Conservation (phyloP, 495 filamentous ascomycete genomes). For the Cercophora samala region DNA sequence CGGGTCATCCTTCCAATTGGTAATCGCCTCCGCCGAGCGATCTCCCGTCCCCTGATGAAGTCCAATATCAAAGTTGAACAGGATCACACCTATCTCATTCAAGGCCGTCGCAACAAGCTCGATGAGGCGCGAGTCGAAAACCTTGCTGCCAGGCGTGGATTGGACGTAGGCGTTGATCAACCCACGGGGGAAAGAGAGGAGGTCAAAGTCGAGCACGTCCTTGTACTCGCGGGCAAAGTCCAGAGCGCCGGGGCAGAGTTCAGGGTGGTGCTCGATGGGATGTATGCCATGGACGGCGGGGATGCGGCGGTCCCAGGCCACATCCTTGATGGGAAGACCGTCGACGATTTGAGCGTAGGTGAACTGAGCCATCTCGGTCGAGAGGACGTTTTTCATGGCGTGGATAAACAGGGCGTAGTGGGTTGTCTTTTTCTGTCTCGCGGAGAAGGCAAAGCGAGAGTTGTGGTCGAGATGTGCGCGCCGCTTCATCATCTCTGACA, state of each 20-base stretch:
- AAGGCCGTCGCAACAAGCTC: constrained; percentile 30
- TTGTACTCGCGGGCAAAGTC: constrained; percentile 21
- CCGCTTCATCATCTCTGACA: neutral
- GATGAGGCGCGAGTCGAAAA: constrained; percentile 27
- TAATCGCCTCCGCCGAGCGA: constrained; percentile 14
- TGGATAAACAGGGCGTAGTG: constrained; percentile 18
- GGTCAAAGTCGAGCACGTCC: constrained; percentile 12
- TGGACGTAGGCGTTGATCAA: constrained; percentile 24
- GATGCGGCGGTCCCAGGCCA: constrained; percentile 16
- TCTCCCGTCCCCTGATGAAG: constrained; percentile 7
- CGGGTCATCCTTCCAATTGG: constrained; percentile 9
- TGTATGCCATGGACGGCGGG: constrained; percentile 7
- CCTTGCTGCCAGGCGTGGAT: constrained; percentile 19
- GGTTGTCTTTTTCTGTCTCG: constrained; percentile 5
- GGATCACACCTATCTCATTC: constrained; percentile 31
- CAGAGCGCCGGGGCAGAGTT: constrained; percentile 24
- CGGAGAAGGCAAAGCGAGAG: constrained; percentile 11
- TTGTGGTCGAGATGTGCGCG: constrained; percentile 1
- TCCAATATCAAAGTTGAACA: constrained; percentile 23
- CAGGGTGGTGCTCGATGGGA: constrained; percentile 17
- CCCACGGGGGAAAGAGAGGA: constrained; percentile 19
- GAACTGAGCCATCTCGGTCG: constrained; percentile 26
- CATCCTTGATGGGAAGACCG: constrained; percentile 28
- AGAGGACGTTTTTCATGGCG: constrained; percentile 22
- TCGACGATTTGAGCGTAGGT: constrained; percentile 39